Percentiles rank a stretch among this genome's conserved stretches.
Evolutionary conservation across 345 rosid genomes (phyloP).

Genomic region (Citrus reticulata): DNA sequence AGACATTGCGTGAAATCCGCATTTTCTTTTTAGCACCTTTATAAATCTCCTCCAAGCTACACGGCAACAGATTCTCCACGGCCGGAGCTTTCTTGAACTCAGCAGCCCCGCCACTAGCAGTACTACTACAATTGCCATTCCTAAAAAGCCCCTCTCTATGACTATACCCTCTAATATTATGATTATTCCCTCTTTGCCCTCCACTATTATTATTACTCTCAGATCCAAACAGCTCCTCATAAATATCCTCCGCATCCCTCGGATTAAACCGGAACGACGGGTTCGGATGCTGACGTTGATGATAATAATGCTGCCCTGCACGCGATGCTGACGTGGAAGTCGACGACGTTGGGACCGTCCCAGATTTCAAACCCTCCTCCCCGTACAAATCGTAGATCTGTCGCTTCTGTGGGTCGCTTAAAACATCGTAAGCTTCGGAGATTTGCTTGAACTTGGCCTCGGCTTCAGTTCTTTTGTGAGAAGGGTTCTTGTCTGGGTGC

Average conservation of each 20-base stretch:
- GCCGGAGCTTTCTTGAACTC: constrained; percentile 47
- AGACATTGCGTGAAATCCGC: constrained; percentile 56
- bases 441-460: constrained; percentile 91
- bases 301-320: constrained; percentile 24
- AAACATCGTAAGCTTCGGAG: constrained; percentile 85
- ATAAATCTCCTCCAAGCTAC: constrained; percentile 89
- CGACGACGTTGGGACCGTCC: constrained; percentile 49
- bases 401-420: constrained; percentile 72
- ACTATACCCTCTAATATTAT: background rate
- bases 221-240: constrained; percentile 73
- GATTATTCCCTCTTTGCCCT: constrained; percentile 33
- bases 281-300: constrained; percentile 33
- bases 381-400: constrained; percentile 96
- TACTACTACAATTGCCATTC: constrained; percentile 28
- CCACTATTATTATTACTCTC: constrained; percentile 31
- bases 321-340: constrained; percentile 27
- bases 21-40: constrained; percentile 78
- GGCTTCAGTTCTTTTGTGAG: constrained; percentile 57
- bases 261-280: constrained; percentile 57
- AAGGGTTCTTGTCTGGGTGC: constrained; percentile 97
- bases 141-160: constrained; percentile 39
- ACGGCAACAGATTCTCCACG: constrained; percentile 59
- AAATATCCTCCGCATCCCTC: constrained; percentile 75
- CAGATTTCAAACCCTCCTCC: constrained; percentile 85
- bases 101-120: constrained; percentile 12